Evolutionary conservation across 306 rosid genomes (phyloP), one percentile per base, ranked within the genome.

Genomic region (Vigna radiata): DNA sequence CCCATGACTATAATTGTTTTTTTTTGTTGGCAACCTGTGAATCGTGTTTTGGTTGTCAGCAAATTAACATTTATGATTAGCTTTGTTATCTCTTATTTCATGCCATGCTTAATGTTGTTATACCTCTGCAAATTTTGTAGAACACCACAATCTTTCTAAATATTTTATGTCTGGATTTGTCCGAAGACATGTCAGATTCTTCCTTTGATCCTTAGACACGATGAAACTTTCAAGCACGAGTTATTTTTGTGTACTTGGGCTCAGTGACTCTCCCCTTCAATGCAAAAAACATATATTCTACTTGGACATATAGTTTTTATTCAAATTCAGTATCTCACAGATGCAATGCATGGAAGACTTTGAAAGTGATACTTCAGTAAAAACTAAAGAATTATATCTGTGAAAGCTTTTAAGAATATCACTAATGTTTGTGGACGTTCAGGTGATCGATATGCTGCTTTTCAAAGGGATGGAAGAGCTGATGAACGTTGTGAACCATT

Each of bases 391-490:
- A 27, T 55, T 54, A 36, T 29, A 54, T 58, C 58, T 25, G 4
- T 5, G 41, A 66, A 72, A 17, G 72, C 43, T 25, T 56, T 55
- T 25, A 68, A 52, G 33, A 36, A 23, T 33, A 13, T 33, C 74
- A 63, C 79, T 83, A 60, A 83, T 72, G n/a, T 81, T 75, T 75
- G 56, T 33, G 47, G 68, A 68, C 70, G 44, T 87, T 44, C 91
- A 95, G 99, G 97, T 95, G 84, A 88, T 95, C 67, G 99, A 95
- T 68, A 87, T 95, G 92, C 88, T 95, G 85, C 84, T 95, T 52
- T 91, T 95, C 92, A 95, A 95, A 88, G 99, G 84, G 67, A 67
- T 73, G 79, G 99, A 92, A 85, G 99, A 92, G 92, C 87, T 95
- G 73, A 84, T 77, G 52, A 91, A 90, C 83, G 77, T 95, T 44